Percentiles rank a stretch among this genome's conserved stretches.
These are phyloP conservation scores for Leccinum pseudoinsigne DNA, from an alignment of 1,284 basidiomycete species.

Conservation along the genomic window DNA sequence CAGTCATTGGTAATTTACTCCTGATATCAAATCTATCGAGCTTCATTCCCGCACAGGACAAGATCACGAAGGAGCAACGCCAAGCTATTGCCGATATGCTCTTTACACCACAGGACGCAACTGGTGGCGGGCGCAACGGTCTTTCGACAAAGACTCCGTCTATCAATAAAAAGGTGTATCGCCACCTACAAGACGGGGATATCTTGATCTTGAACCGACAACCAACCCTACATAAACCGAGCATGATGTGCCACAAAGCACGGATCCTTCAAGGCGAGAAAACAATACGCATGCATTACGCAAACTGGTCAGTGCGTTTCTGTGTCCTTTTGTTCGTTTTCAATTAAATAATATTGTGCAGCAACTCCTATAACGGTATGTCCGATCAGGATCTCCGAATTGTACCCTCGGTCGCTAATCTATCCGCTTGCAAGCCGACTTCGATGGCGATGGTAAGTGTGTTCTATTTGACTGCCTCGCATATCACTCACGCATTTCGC, in stretches of 20 bases:
- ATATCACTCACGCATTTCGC: conserved; percentile 18
- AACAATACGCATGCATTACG: conserved; percentile 99
- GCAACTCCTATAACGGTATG: conserved; percentile 96
- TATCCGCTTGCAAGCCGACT: conserved; percentile 71
- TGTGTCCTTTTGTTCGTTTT: conserved; percentile 5
- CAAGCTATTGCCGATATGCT: conserved; percentile 98
- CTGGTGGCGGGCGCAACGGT: conserved; percentile 50
- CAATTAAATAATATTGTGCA: conserved; percentile 31
- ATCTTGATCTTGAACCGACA: conserved; percentile 97
- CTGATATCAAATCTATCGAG: conserved; percentile 2
- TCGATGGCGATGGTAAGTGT: conserved; percentile 90
- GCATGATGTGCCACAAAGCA: conserved; percentile 99
- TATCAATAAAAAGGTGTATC: conserved; percentile 96
- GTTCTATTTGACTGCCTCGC: conserved; percentile 3
- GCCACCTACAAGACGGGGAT: conserved; percentile 95
- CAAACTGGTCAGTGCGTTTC: conserved; percentile 78
- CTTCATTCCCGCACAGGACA: conserved; percentile 56
- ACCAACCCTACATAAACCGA: conserved; percentile 99
- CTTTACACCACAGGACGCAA: conserved; percentile 86
- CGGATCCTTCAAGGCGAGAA: conserved; percentile 94
- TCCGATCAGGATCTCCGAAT: conserved; percentile 6
- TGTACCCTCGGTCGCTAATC: conserved; percentile 16
- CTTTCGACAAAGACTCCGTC: conserved; percentile 71
- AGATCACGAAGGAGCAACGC: conserved; percentile 83
- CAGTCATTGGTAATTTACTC: conserved; percentile 66